These are phyloP conservation scores for Paraglomus brasilianum DNA, from an alignment of 192 early-diverging fungal genomes.

Conservation along the genomic window DNA sequence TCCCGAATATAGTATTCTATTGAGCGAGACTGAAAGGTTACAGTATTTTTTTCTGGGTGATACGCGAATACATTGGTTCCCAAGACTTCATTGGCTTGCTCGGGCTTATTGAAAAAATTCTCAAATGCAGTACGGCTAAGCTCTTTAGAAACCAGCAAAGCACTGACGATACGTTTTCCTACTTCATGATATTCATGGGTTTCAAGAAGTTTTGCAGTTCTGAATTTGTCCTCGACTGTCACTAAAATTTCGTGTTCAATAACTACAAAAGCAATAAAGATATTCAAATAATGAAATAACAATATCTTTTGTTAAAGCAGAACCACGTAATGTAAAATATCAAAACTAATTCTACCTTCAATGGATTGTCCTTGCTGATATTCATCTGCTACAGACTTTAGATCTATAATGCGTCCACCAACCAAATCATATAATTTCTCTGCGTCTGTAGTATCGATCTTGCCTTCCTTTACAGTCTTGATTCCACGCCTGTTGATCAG, in stretches of 20 bases:
- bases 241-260: no score
- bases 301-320: no score
- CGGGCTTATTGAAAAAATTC: background rate
- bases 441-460: background rate
- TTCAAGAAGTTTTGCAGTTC: no score
- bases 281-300: no score
- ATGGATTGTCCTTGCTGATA: background rate
- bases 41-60: conserved; percentile 10
- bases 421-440: conserved; percentile 14
- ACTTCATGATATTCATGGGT: conserved; percentile 15
- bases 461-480: no score
- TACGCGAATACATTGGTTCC: conserved; percentile 20
- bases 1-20: conserved; percentile 16
- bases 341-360: no score
- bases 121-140: background rate
- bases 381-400: background rate
- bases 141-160: conserved; percentile 16
- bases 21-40: conserved; percentile 28
- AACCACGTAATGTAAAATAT: no score
- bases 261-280: no score
- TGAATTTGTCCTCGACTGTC: no score
- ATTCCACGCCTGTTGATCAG: conserved; percentile 13
- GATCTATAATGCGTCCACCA: conserved; percentile 4
- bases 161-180: conserved; percentile 6
- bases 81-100: conserved; percentile 22